A percentile compares a stretch with the other conserved stretches of the same genome.
Conservation (phyloP, 2,329 filamentous ascomycete genomes). For the Monosporascus sp. region DNA sequence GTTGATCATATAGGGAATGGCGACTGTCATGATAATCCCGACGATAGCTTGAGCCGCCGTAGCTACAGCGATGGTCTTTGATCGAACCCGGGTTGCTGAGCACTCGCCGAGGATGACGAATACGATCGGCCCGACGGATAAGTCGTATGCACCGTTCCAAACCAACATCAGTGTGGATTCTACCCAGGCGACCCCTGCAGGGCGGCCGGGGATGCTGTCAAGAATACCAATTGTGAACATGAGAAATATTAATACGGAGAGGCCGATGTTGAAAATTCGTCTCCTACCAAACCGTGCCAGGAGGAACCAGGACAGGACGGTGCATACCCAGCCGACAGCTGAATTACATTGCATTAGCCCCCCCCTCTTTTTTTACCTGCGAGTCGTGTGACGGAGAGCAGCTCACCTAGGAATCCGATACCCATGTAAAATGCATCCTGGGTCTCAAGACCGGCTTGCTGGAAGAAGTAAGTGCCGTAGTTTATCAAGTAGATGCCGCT, state of each 20-base stretch:
- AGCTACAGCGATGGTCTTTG: conserved; percentile 39
- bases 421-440: conserved; percentile 49
- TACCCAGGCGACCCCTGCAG: conserved; percentile 37
- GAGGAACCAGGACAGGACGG: conserved; percentile 48
- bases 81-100: conserved; percentile 38
- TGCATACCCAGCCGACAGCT: conserved; percentile 47
- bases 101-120: conserved; percentile 53
- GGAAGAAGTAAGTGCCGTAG: conserved; percentile 58
- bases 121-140: conserved; percentile 43
- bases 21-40: conserved; percentile 37
- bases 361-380: not conserved
- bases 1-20: conserved; percentile 40
- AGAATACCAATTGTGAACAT: conserved; percentile 44
- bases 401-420: conserved; percentile 41
- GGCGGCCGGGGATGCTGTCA: conserved; percentile 38
- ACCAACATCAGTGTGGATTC: conserved; percentile 46
- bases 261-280: conserved; percentile 43
- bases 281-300: conserved; percentile 46
- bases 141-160: conserved; percentile 47
- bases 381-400: not conserved
- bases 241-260: conserved; percentile 36
- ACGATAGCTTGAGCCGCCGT: conserved; percentile 36
- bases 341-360: conserved; percentile 5
- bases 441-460: conserved; percentile 48
- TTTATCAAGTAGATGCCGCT: conserved; percentile 60